Conservation (phyloP, 257 asterid genomes). For the Scutellaria baicalensis region DNA sequence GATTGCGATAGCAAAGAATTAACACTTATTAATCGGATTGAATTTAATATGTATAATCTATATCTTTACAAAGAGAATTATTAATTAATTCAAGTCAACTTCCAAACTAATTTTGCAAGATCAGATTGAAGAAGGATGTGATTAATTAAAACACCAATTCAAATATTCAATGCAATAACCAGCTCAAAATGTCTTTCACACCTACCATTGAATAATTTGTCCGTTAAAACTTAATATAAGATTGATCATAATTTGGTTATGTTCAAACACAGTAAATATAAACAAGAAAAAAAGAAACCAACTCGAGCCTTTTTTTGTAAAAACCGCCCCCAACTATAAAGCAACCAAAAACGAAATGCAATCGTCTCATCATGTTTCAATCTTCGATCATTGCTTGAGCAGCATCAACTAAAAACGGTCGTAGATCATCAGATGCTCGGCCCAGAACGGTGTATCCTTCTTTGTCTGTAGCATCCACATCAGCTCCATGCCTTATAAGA, state of each 20-base stretch:
- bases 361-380: conserved; percentile 20
- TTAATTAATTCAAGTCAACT: background rate
- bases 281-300: background rate
- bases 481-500: conserved; percentile 89
- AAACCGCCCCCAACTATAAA: background rate
- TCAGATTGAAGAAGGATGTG: background rate
- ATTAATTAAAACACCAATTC: background rate
- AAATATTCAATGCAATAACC: background rate
- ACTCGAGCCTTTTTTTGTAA: background rate
- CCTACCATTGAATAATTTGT: too few relatives aligned
- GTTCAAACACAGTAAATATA: background rate
- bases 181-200: background rate
- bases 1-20: background rate
- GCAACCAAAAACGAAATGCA: conserved; percentile 4
- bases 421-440: conserved; percentile 63
- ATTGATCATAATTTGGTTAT: too few relatives aligned
- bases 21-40: too few relatives aligned
- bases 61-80: background rate
- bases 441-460: conserved; percentile 94
- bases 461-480: conserved; percentile 77
- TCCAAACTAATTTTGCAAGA: background rate
- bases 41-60: background rate
- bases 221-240: too few relatives aligned
- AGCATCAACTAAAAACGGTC: conserved; percentile 67
- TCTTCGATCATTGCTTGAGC: conserved; percentile 90